Evolutionary conservation across 495 filamentous ascomycete genomes (phyloP).

Genomic region (Aspergillus carlsbadensis): DNA sequence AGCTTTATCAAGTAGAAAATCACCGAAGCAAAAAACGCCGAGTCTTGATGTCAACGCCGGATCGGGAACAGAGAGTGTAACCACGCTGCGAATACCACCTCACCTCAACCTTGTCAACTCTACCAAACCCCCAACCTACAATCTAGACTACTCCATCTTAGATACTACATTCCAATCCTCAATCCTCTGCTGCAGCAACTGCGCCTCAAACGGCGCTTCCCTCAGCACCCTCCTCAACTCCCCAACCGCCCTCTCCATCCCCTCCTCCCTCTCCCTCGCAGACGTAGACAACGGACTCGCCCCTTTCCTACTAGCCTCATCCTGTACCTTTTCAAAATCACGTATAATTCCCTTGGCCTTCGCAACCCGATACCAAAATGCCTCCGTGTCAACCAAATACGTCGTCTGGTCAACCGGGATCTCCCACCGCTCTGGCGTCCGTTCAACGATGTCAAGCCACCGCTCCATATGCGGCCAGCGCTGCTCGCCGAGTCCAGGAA

Average conservation of each 20-base stretch:
- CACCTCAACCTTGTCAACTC: no score
- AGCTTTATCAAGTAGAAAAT: background rate
- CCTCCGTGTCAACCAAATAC: constrained; percentile 10
- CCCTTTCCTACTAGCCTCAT: background rate
- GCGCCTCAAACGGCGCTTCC: constrained; percentile 13
- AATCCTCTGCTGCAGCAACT: constrained; percentile 16
- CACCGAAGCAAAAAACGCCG: background rate
- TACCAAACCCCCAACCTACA: no score
- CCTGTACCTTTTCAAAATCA: background rate
- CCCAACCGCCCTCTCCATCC: constrained; percentile 6
- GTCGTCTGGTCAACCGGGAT: constrained; percentile 21
- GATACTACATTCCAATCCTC: constrained; percentile 5
- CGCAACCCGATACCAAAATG: constrained; percentile 16
- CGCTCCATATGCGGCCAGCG: constrained; percentile 21
- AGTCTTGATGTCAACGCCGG: background rate
- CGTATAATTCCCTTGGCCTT: constrained; percentile 6
- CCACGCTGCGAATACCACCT: no score
- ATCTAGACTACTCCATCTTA: background rate
- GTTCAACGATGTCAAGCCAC: constrained; percentile 28
- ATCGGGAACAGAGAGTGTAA: background rate
- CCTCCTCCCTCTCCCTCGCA: background rate
- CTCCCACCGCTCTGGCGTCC: constrained; percentile 18
- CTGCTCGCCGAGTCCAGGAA: constrained; percentile 23
- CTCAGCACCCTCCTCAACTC: constrained; percentile 11
- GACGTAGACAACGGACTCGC: background rate